Conservation (phyloP, 495 filamentous ascomycete species). For the Penicillium cinerascens region DNA sequence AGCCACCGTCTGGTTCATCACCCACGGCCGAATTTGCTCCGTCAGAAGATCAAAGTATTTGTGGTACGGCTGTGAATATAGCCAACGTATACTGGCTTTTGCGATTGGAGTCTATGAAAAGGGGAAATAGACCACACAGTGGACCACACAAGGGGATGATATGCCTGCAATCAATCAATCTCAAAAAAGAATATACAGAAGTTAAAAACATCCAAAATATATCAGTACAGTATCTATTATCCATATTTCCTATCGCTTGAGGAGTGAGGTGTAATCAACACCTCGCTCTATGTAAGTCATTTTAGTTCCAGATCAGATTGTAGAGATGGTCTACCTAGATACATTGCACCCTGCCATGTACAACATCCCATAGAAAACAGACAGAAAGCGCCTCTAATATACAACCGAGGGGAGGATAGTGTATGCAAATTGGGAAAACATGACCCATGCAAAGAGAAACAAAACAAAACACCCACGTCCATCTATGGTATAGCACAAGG, state of each 20-base stretch:
- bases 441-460: conserved; percentile 10
- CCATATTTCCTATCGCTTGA: not conserved
- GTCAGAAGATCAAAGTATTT: not conserved
- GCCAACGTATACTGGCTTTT: not conserved
- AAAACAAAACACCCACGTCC: conserved; percentile 18
- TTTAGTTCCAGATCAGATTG: not conserved
- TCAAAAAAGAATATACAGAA: not conserved
- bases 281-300: not conserved
- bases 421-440: conserved; percentile 22
- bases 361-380: conserved; percentile 16
- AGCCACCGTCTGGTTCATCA: not conserved
- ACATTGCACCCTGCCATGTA: conserved; percentile 15
- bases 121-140: not conserved
- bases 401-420: conserved; percentile 26
- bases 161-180: not conserved
- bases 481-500: conserved; percentile 17
- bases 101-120: not conserved
- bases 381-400: conserved; percentile 28
- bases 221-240: not conserved
- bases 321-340: not conserved
- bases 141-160: not conserved
- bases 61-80: not conserved
- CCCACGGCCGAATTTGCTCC: not conserved
- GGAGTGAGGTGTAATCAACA: not conserved
- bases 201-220: not conserved